Evolutionary conservation across 495 filamentous ascomycete species (phyloP).

Genomic region (Chaetomium tenue): DNA sequence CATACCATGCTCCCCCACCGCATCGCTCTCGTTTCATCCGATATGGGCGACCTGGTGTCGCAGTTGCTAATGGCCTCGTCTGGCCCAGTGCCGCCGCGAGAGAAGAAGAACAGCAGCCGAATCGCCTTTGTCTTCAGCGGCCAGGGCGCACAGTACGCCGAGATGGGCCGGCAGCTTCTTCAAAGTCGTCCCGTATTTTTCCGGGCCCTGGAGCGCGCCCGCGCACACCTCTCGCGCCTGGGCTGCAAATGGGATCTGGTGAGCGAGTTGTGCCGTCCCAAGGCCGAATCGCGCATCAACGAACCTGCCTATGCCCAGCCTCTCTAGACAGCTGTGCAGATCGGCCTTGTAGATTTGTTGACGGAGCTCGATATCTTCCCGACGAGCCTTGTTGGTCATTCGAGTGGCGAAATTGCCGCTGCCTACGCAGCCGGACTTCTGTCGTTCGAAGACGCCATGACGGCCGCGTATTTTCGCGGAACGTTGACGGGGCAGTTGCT

Average conservation of each 20-base stretch:
- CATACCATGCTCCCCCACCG: background rate
- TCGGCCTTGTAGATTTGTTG: background rate
- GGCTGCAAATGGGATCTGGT: conserved; percentile 6
- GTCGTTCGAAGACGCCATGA: background rate
- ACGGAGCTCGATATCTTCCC: background rate
- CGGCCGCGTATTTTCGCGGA: background rate
- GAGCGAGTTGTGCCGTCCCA: background rate
- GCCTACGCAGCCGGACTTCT: conserved; percentile 1
- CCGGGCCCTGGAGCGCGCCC: background rate
- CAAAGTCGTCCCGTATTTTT: no score
- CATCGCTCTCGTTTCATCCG: background rate
- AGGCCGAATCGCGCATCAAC: background rate
- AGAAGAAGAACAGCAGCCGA: conserved; percentile 17
- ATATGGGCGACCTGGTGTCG: conserved; percentile 25
- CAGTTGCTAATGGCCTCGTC: conserved; percentile 2
- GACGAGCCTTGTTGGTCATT: background rate
- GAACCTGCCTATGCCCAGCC: background rate
- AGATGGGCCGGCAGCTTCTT: conserved; percentile 51
- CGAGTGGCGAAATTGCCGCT: conserved; percentile 5
- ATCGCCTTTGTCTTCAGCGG: conserved; percentile 42
- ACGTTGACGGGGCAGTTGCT: background rate
- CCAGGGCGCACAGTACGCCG: conserved; percentile 49
- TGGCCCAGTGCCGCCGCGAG: no score
- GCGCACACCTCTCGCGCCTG: background rate
- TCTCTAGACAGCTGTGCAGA: background rate